These are phyloP conservation scores for Gomphus bonarii DNA, from an alignment of 1,284 basidiomycete species.

Conservation along the genomic window DNA sequence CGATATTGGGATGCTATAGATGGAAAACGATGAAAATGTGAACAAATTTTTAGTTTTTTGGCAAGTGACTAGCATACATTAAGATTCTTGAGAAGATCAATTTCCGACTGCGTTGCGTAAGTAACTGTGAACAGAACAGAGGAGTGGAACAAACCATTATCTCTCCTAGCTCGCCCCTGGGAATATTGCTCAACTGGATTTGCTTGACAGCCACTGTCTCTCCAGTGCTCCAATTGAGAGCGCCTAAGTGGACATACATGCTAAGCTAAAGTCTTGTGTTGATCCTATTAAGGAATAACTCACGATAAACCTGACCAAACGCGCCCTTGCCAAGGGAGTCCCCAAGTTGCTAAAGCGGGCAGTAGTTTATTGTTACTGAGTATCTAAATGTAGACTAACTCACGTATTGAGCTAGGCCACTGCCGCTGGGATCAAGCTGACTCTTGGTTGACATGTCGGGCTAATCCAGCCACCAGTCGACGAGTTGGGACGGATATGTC, in stretches of 20 bases:
- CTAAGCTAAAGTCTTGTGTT: slow-evolving; percentile 1
- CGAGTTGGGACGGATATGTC: background rate
- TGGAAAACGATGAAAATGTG: background rate
- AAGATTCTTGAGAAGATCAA: slow-evolving; percentile 94
- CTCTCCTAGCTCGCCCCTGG: slow-evolving; percentile 85
- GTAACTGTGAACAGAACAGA: background rate
- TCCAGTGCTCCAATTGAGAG: slow-evolving; percentile 92
- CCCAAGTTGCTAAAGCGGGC: slow-evolving; percentile 67
- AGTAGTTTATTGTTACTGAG: background rate
- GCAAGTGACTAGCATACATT: slow-evolving; percentile 44
- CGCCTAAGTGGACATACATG: slow-evolving; percentile 38
- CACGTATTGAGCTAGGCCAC: slow-evolving; percentile 11
- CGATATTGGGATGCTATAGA: slow-evolving; percentile 82
- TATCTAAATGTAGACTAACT: background rate
- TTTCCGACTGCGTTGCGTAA: slow-evolving; percentile 64
- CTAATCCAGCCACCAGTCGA: background rate
- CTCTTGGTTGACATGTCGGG: slow-evolving; percentile 7
- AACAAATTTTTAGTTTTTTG: background rate
- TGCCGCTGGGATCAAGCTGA: slow-evolving; percentile 5
- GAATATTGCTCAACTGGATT: slow-evolving; percentile 87
- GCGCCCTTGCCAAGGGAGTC: slow-evolving; percentile 92
- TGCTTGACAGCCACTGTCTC: slow-evolving; percentile 96
- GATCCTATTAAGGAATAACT: slow-evolving; percentile 21
- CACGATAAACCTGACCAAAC: slow-evolving; percentile 90
- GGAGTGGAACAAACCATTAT: slow-evolving; percentile 71